Percentiles rank a stretch among this genome's conserved stretches.
Evolutionary conservation across 768 basidiomycete genomes (phyloP).

Genomic region (Boletus sensibilis): DNA sequence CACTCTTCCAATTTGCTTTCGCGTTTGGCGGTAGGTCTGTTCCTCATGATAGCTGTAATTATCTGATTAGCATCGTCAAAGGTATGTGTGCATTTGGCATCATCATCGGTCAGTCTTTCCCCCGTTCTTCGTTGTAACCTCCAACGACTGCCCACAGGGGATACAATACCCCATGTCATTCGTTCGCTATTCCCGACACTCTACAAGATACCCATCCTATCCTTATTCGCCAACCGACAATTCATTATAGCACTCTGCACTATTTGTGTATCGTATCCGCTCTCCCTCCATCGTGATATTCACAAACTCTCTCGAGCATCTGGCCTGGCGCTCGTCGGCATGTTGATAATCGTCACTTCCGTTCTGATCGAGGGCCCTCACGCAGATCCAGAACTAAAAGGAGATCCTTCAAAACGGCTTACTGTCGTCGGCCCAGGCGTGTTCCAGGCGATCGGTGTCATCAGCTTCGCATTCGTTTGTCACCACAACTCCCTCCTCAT

Average conservation of each 20-base stretch:
- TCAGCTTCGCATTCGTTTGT: conserved; percentile 94
- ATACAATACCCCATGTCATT: conserved; percentile 94
- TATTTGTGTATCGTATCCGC: conserved; percentile 85
- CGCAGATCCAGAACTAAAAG: conserved; percentile 70
- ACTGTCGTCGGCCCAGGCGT: conserved; percentile 77
- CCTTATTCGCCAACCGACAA: conserved; percentile 78
- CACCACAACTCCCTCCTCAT: conserved; percentile 98
- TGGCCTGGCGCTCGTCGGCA: conserved; percentile 85
- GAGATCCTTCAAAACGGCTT: conserved; percentile 71
- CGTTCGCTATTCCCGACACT: conserved; percentile 77
- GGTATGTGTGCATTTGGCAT: conserved; percentile 99
- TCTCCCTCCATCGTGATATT: conserved; percentile 95
- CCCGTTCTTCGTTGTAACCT: neutral
- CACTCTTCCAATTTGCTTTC: conserved; percentile 96
- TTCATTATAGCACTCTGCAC: conserved; percentile 90
- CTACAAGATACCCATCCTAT: conserved; percentile 66
- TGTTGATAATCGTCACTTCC: conserved; percentile 88
- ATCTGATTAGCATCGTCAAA: conserved; percentile 29
- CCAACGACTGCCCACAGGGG: conserved; percentile 48
- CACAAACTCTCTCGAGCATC: conserved; percentile 95
- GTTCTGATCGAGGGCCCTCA: conserved; percentile 83
- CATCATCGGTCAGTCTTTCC: conserved; percentile 60
- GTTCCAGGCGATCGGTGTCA: conserved; percentile 96
- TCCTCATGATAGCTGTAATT: neutral
- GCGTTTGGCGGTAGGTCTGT: conserved; percentile 81